Conservation (phyloP, 2,329 filamentous ascomycete species). For the Sclerotinia trifoliorum region DNA sequence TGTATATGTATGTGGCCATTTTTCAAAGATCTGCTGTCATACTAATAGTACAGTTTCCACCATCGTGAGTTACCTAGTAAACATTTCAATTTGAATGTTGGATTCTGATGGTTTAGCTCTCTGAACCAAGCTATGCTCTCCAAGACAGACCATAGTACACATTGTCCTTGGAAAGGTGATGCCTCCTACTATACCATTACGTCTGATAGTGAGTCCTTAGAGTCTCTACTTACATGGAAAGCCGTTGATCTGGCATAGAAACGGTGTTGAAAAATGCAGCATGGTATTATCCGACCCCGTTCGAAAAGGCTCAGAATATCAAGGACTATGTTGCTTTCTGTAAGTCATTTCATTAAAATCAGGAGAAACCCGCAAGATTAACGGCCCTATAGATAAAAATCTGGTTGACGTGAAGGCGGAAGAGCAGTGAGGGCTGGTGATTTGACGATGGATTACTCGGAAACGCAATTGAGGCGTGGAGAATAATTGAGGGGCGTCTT, state of each 20-base stretch:
- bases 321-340: constrained; percentile 49
- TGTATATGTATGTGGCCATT: constrained; percentile 44
- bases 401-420: constrained; percentile 19
- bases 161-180: constrained; percentile 49
- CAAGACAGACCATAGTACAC: constrained; percentile 44
- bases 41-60: constrained; percentile 40
- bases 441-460: too few species aligned
- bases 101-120: constrained; percentile 33
- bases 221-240: not conserved
- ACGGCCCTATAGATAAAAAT: constrained; percentile 12
- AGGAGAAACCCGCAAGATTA: not conserved
- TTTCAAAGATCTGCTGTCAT: not conserved
- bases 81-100: not conserved
- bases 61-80: constrained; percentile 35
- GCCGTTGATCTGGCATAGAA: constrained; percentile 31
- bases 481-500: not conserved
- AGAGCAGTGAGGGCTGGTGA: not conserved
- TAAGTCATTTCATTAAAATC: constrained; percentile 35
- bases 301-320: constrained; percentile 44
- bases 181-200: constrained; percentile 50
- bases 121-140: constrained; percentile 44
- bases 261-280: constrained; percentile 46
- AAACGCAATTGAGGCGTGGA: not conserved
- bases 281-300: constrained; percentile 48
- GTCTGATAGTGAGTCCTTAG: constrained; percentile 39